Conservation (phyloP, 2,329 filamentous ascomycete genomes). For the Colletotrichum higginsianum region DNA sequence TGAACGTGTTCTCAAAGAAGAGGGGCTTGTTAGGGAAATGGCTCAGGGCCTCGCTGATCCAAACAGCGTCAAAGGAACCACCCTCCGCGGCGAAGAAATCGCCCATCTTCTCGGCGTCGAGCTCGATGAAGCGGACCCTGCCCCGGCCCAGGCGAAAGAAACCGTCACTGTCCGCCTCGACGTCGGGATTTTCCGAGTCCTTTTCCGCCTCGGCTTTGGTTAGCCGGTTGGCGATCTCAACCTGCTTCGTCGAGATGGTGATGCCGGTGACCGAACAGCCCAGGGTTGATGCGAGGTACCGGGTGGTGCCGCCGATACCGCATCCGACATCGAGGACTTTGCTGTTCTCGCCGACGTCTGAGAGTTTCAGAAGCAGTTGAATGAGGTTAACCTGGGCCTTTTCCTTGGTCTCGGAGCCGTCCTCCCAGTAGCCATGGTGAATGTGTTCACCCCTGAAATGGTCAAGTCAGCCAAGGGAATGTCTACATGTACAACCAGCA, state of each 20-base stretch:
- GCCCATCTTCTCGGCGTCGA: constrained; percentile 74
- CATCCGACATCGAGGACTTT: constrained; percentile 72
- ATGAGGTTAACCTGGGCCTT: constrained; percentile 71
- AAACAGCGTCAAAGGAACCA: constrained; percentile 68
- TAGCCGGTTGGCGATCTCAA: constrained; percentile 70
- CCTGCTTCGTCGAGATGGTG: constrained; percentile 72
- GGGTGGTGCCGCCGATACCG: constrained; percentile 72
- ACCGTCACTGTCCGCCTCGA: constrained; percentile 48
- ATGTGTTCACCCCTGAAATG: constrained; percentile 71
- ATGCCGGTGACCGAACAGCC: constrained; percentile 71
- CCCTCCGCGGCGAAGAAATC: constrained; percentile 61
- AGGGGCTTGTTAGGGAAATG: constrained; percentile 72
- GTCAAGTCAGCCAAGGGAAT: constrained; percentile 17
- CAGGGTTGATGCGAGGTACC: constrained; percentile 67
- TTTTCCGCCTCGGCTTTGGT: constrained; percentile 54
- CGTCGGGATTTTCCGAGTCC: constrained; percentile 22
- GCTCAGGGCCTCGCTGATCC: constrained; percentile 74
- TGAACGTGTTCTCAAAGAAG: constrained; percentile 69
- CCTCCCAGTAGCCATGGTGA: constrained; percentile 74
- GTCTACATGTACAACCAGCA: no score
- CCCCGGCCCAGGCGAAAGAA: constrained; percentile 60
- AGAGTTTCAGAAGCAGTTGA: constrained; percentile 64
- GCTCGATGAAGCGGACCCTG: constrained; percentile 68
- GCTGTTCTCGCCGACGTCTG: constrained; percentile 50
- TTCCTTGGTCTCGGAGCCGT: constrained; percentile 67